phyloP scores from a whole-genome alignment of 306 rosid genomes.

The Arachis stenosperma region DNA sequence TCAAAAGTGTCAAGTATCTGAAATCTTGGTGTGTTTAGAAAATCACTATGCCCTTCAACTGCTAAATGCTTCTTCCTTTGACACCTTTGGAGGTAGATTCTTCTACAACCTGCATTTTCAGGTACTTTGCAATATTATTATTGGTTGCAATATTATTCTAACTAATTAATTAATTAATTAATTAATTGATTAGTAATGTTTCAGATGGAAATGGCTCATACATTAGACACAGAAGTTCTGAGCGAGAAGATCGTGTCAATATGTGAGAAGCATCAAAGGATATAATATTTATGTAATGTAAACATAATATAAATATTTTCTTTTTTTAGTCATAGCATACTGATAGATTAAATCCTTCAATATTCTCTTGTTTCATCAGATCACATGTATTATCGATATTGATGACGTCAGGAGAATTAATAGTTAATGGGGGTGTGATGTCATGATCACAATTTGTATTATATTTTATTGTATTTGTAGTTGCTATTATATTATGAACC shows the following conservation, averaged over 20 bases:
- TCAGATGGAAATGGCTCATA: slow-evolving; percentile 40
- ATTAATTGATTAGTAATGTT: not conserved
- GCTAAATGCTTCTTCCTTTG: slow-evolving; percentile 65
- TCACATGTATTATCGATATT: too few relatives aligned
- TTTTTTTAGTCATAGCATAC: too few relatives aligned
- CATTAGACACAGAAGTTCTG: slow-evolving; percentile 38
- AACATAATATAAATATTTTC: too few relatives aligned
- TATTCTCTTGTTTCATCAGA: too few relatives aligned
- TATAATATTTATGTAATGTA: too few relatives aligned
- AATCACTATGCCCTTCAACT: slow-evolving; percentile 46
- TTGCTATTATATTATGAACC: too few relatives aligned
- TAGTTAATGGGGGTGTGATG: too few relatives aligned
- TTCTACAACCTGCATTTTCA: slow-evolving; percentile 63
- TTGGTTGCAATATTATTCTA: too few relatives aligned
- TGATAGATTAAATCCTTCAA: too few relatives aligned
- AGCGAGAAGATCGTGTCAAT: slow-evolving; percentile 38
- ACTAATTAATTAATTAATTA: not conserved
- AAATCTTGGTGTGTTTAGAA: slow-evolving; percentile 55
- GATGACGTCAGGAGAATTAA: too few relatives aligned
- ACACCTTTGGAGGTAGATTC: slow-evolving; percentile 56
- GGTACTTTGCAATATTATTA: slow-evolving; percentile 34
- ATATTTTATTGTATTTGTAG: too few relatives aligned
- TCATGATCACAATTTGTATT: too few relatives aligned
- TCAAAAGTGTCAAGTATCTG: slow-evolving; percentile 46
- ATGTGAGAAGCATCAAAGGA: slow-evolving; percentile 29